Evolutionary conservation across 352 stramenopile genomes (phyloP).

Genomic region (Phytophthora tubulina): DNA sequence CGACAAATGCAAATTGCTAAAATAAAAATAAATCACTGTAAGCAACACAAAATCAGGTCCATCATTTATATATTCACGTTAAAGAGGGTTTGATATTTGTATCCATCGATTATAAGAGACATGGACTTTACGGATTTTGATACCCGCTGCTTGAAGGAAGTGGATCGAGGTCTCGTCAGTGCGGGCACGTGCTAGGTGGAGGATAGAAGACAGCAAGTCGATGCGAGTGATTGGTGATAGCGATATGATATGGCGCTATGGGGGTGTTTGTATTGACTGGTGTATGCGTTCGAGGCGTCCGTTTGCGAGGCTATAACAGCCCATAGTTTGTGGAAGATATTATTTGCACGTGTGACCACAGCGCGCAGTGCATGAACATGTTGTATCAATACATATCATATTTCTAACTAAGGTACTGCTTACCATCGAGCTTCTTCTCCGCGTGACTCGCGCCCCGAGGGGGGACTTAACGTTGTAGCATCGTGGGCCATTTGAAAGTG

Average conservation of each 20-base stretch:
- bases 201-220: not conserved
- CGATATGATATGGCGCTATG: not conserved
- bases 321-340: constrained; percentile 15
- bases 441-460: not conserved
- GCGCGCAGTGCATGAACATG: not conserved
- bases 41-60: not conserved
- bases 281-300: not conserved
- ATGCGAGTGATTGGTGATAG: not conserved
- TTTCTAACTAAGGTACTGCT: not conserved
- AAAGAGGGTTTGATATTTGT: not conserved
- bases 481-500: constrained; percentile 4
- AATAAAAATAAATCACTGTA: not conserved
- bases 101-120: not conserved
- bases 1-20: no score
- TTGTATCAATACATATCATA: no score
- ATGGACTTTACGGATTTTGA: constrained; percentile 12
- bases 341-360: not conserved
- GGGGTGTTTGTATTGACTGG: constrained; percentile 7
- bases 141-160: constrained; percentile 23
- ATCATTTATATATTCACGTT: not conserved
- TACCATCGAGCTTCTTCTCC: not conserved
- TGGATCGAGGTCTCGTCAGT: constrained; percentile 30
- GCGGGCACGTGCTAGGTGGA: constrained; percentile 1
- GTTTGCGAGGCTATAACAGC: not conserved
- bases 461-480: constrained; percentile 19